A percentile compares a stretch with the other conserved stretches of the same genome.
Conservation (phyloP, 2,329 filamentous ascomycete species). For the Colletotrichum euphorbiae region DNA sequence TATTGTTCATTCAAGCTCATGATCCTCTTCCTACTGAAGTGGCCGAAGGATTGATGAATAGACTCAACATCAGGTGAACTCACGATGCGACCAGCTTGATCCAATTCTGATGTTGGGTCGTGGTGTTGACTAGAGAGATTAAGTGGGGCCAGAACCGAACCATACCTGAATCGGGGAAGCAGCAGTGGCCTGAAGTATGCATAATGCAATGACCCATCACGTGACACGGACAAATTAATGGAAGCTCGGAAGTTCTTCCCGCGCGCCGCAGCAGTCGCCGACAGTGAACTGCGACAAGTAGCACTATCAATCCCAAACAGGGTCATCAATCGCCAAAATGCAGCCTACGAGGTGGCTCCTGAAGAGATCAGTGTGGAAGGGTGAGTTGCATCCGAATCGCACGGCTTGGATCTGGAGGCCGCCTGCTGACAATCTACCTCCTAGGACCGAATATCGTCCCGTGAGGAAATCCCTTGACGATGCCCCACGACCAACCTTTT, state of each 20-base stretch:
- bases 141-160: background rate
- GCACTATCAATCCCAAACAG: slow-evolving; percentile 17
- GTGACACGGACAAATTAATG: slow-evolving; percentile 34
- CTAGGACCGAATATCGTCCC: slow-evolving; percentile 65
- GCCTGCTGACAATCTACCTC: background rate
- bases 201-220: background rate
- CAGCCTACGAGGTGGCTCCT: slow-evolving; percentile 75
- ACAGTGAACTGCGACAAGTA: slow-evolving; percentile 14
- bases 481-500: slow-evolving; percentile 43
- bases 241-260: slow-evolving; percentile 37
- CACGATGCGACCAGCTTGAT: background rate
- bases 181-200: too few relatives aligned
- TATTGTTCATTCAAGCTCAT: too few relatives aligned
- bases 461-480: slow-evolving; percentile 51
- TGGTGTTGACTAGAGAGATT: background rate
- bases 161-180: background rate
- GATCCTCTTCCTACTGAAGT: too few relatives aligned
- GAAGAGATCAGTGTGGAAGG: slow-evolving; percentile 90
- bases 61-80: slow-evolving; percentile 1
- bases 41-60: background rate
- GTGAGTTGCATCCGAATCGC: slow-evolving; percentile 58
- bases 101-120: background rate
- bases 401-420: background rate
- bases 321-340: slow-evolving; percentile 60
- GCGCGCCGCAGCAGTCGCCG: slow-evolving; percentile 4